phyloP scores from a whole-genome alignment of 2,329 filamentous ascomycete species.

The Graphiopsis chlorocephala region DNA sequence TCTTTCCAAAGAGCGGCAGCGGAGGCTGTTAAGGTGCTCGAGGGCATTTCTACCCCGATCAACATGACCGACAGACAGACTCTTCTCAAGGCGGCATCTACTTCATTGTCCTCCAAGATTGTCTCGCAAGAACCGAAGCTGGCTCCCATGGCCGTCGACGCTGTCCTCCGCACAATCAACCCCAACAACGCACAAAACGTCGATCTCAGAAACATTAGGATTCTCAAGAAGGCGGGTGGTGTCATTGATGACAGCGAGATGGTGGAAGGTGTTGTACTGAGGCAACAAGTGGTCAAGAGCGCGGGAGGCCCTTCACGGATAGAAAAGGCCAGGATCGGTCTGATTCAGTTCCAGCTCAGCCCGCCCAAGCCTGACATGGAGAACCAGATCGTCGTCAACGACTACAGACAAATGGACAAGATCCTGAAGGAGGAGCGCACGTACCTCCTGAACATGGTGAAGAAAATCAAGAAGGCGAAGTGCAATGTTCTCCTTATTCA shows the following conservation, averaged over 20 bases:
- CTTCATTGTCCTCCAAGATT: slow-evolving; percentile 96
- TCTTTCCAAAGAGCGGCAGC: slow-evolving; percentile 92
- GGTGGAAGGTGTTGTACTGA: slow-evolving; percentile 88
- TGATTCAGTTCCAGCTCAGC: slow-evolving; percentile 98
- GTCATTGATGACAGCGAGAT: slow-evolving; percentile 99
- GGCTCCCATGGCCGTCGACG: slow-evolving; percentile 97
- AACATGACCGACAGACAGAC: slow-evolving; percentile 82
- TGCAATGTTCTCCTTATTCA: slow-evolving; percentile 98
- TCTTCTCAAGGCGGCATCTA: slow-evolving; percentile 93
- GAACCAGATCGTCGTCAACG: slow-evolving; percentile 98
- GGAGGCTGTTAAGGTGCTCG: slow-evolving; percentile 82
- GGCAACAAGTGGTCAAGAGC: slow-evolving; percentile 89
- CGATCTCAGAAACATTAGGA: slow-evolving; percentile 91
- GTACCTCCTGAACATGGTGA: slow-evolving; percentile 97
- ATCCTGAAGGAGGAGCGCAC: slow-evolving; percentile 98
- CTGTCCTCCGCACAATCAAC: slow-evolving; percentile 93
- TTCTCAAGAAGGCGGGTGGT: slow-evolving; percentile 95
- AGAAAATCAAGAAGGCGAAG: slow-evolving; percentile 99
- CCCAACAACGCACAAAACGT: slow-evolving; percentile 94
- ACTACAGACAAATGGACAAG: slow-evolving; percentile 99
- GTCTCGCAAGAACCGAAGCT: slow-evolving; percentile 96
- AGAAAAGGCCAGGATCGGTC: slow-evolving; percentile 94
- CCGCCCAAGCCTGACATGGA: slow-evolving; percentile 99
- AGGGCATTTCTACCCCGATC: slow-evolving; percentile 94
- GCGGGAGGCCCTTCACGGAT: slow-evolving; percentile 86